A percentile compares a stretch with the other conserved stretches of the same genome.
Evolutionary conservation across 768 basidiomycete species (phyloP).

Genomic region (Wakefieldia striispora): DNA sequence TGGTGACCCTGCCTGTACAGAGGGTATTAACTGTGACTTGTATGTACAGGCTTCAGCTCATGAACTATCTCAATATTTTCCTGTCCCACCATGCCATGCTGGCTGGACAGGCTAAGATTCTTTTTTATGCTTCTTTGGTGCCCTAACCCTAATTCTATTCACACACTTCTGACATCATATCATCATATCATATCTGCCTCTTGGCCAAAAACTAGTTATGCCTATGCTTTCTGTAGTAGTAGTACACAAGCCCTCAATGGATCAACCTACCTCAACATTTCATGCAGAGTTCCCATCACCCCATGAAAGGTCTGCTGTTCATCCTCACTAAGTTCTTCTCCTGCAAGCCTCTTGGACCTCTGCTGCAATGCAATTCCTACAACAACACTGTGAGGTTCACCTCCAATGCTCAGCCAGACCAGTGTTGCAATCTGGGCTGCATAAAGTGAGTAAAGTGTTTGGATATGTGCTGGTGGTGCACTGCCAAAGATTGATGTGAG

Average conservation of each 20-base stretch:
- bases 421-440: slow-evolving; percentile 85
- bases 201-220: too few species aligned
- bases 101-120: slow-evolving; percentile 47
- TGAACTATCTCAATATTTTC: slow-evolving; percentile 76
- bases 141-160: slow-evolving; percentile 33
- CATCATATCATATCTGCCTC: too few species aligned
- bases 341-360: slow-evolving; percentile 31
- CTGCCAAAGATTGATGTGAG: slow-evolving; percentile 78
- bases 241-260: too few species aligned
- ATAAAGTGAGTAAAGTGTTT: slow-evolving; percentile 76
- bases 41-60: slow-evolving; percentile 66
- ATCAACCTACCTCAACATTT: slow-evolving; percentile 32
- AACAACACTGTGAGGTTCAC: slow-evolving; percentile 57
- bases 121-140: slow-evolving; percentile 26
- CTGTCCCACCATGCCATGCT: slow-evolving; percentile 57
- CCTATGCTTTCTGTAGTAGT: too few species aligned
- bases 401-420: slow-evolving; percentile 60
- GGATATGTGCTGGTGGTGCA: slow-evolving; percentile 64
- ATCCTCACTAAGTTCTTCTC: slow-evolving; percentile 29
- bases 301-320: slow-evolving; percentile 47
- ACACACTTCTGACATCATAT: too few species aligned
- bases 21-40: slow-evolving; percentile 53
- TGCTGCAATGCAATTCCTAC: slow-evolving; percentile 69
- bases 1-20: slow-evolving; percentile 68
- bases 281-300: slow-evolving; percentile 49